phyloP scores from a whole-genome alignment of 805 yeast genomes.

The Candida schatavii region DNA sequence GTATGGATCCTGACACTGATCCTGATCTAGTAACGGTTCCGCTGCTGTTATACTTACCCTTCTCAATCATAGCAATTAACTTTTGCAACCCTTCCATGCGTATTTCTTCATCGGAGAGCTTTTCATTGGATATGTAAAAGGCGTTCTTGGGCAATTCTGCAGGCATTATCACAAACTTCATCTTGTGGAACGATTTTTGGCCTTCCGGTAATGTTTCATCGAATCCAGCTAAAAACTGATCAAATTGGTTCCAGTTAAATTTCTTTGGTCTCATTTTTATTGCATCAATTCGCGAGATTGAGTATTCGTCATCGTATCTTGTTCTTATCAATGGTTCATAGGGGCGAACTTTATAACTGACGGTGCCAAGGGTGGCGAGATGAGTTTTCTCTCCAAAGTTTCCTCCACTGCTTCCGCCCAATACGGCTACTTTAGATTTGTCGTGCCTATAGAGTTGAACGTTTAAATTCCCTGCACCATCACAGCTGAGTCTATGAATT shows the following conservation, averaged over 20 bases:
- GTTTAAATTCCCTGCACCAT: constrained; percentile 65
- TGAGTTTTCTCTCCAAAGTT: no score
- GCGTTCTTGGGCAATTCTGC: constrained; percentile 62
- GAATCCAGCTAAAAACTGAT: constrained; percentile 88
- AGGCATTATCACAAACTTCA: constrained; percentile 85
- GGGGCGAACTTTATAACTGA: constrained; percentile 8
- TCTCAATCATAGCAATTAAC: constrained; percentile 59
- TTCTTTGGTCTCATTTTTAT: constrained; percentile 49
- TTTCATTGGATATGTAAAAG: constrained; percentile 52
- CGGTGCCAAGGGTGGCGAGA: constrained; percentile 5
- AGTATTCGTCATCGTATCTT: constrained; percentile 67
- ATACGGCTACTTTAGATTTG: constrained; percentile 1
- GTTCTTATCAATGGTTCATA: constrained; percentile 60
- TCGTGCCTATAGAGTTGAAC: constrained; percentile 64
- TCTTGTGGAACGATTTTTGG: constrained; percentile 53
- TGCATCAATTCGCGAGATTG: constrained; percentile 55
- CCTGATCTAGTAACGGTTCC: constrained; percentile 15
- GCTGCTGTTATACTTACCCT: constrained; percentile 46
- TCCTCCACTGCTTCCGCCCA: constrained; percentile 10
- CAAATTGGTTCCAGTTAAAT: constrained; percentile 88
- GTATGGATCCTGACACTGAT: no score
- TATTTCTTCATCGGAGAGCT: constrained; percentile 78
- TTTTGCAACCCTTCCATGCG: constrained; percentile 85
- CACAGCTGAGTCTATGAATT: constrained; percentile 79
- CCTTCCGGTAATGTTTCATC: constrained; percentile 65